Base-by-base conservation (phyloP, 805 yeast species). In the Ogataea henricii region DNA sequence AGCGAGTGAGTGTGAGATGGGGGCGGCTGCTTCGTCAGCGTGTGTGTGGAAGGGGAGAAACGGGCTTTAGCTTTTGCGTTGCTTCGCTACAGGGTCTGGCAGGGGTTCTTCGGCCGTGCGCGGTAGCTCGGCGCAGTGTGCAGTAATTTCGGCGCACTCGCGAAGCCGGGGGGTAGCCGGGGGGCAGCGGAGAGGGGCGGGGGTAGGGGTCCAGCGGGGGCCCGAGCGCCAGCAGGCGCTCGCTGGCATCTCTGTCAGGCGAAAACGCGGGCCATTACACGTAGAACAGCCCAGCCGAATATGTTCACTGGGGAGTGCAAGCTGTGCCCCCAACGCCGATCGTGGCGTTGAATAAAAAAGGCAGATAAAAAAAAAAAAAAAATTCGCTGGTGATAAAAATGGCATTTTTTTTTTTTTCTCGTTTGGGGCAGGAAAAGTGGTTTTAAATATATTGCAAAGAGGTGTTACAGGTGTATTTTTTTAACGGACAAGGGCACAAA, bases 351-450 rank as follows among this genome's bases (percentile, higher is more conserved):
- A 20, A n/a, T 4, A n/a, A 32, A 18, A 20, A 35, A 39, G 33
- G 25, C 42, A 39, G 42, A 39, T 39, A 39, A 36, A 39, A 34
- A 39, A 22, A 39, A 33, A 39, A 26, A 39, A 36, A 39, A 34
- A 39, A 22, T 39, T 39, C 42, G 42, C 42, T 36, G 27, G 35
- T 27, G 37, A 18, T 36, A 37, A 27, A 37, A 34, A 34, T 25
- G 30, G 40, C 40, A 43, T 14, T 32, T 32, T 30, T 30, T 36
- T 35, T 30, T 45, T 43, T 37, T 38, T 30, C 26, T 35, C 41
- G 37, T 42, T 34, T 18, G 42, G 33, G 34, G 47, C 39, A 43
- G 21, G 43, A 37, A 37, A 27, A 45, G 38, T 32, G 38, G 29
- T 38, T 39, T 38, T 18, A 16, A 29, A 37, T 38, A 14, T 27